Evolutionary conservation across 768 basidiomycete species (phyloP).

Genomic region (Dioszegia crocea): DNA sequence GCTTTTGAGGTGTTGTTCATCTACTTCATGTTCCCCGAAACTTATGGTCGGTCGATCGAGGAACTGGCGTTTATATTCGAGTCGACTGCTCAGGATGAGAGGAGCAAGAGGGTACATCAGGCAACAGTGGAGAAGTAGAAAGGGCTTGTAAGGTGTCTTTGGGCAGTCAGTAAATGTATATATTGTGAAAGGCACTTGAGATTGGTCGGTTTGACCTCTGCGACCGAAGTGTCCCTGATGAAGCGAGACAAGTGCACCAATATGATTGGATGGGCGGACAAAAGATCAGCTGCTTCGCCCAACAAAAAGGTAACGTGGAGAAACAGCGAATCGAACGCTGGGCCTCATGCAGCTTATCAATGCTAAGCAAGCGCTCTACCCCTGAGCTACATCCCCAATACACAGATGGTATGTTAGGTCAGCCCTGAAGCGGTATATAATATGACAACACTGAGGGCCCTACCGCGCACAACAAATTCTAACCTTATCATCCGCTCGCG

Average conservation of each 20-base stretch:
- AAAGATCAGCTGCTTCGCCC: too few relatives aligned
- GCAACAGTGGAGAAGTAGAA: background rate
- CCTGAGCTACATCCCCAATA: slow-evolving; percentile 11
- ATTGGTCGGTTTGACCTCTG: too few relatives aligned
- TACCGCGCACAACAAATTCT: too few relatives aligned
- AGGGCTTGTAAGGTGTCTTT: too few relatives aligned
- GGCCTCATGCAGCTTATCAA: slow-evolving; percentile 12
- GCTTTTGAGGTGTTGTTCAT: slow-evolving; percentile 59
- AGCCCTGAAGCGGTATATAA: too few relatives aligned
- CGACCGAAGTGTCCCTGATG: too few relatives aligned
- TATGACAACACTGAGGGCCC: too few relatives aligned
- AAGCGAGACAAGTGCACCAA: too few relatives aligned
- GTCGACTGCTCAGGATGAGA: slow-evolving; percentile 13
- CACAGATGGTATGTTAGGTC: background rate
- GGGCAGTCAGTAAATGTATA: too few relatives aligned
- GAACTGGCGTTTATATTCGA: slow-evolving; percentile 53
- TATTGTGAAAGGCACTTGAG: too few relatives aligned
- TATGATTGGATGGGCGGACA: too few relatives aligned
- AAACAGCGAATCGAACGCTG: slow-evolving; percentile 13
- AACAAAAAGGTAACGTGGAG: slow-evolving; percentile 9
- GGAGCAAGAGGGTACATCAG: slow-evolving; percentile 7
- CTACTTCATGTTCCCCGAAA: slow-evolving; percentile 64
- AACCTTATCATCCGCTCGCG: background rate
- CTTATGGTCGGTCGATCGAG: slow-evolving; percentile 57
- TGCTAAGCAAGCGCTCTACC: slow-evolving; percentile 15